Percentiles rank a stretch among this genome's conserved stretches.
These are phyloP conservation scores for Globisporangium okanoganense DNA, from an alignment of 352 stramenopile species.

Conservation along the genomic window DNA sequence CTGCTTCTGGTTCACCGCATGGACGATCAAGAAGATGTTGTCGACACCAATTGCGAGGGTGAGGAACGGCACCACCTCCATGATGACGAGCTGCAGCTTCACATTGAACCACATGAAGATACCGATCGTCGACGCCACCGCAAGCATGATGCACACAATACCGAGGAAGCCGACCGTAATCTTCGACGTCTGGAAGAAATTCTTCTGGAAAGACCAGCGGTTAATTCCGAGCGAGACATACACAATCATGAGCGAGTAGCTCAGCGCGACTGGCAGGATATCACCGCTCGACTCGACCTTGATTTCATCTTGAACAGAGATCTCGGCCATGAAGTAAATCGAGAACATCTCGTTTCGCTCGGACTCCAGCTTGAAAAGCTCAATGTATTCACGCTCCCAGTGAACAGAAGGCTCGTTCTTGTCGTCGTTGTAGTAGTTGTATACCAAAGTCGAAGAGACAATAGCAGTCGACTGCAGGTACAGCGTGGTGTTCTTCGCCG, in stretches of 20 bases:
- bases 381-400: slow-evolving; percentile 61
- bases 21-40: slow-evolving; percentile 70
- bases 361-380: slow-evolving; percentile 42
- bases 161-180: slow-evolving; percentile 51
- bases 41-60: slow-evolving; percentile 65
- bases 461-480: slow-evolving; percentile 44
- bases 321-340: slow-evolving; percentile 57
- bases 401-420: slow-evolving; percentile 42
- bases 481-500: slow-evolving; percentile 46
- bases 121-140: slow-evolving; percentile 53
- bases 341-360: slow-evolving; percentile 40
- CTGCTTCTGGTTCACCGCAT: slow-evolving; percentile 48
- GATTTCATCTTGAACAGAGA: slow-evolving; percentile 58
- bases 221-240: slow-evolving; percentile 70
- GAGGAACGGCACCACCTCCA: slow-evolving; percentile 68
- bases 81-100: slow-evolving; percentile 68
- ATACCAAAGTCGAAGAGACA: slow-evolving; percentile 51
- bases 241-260: slow-evolving; percentile 62
- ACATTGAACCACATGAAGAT: slow-evolving; percentile 58
- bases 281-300: slow-evolving; percentile 45
- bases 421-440: slow-evolving; percentile 53
- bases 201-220: slow-evolving; percentile 38
- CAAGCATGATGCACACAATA: slow-evolving; percentile 54
- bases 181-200: slow-evolving; percentile 59
- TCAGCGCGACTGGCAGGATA: slow-evolving; percentile 44